Base-by-base conservation (phyloP, 306 rosid genomes). In the Quercus mongolica region DNA sequence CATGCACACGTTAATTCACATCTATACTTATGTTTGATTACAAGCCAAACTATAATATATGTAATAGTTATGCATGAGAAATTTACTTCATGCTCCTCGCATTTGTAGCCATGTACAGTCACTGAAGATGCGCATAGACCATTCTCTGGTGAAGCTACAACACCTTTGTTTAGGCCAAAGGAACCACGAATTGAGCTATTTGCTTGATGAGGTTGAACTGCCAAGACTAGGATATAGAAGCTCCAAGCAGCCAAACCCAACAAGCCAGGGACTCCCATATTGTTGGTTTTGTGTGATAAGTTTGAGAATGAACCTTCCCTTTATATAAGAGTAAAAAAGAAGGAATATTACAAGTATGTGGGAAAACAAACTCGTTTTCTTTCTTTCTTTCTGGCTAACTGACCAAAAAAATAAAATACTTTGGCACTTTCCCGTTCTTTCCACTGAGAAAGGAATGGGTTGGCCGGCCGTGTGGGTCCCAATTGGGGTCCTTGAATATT, bases 71-170 rank as follows among this genome's bases (percentile, higher is more conserved):
- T 73, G 63, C 54, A 44, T 54, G 23, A 0, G 46, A 41, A 41
- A 11, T 78, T 77, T 86, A 90, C 99, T 73, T 87, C 55, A 76
- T 81, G 73, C 85, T 95, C 99, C 26, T 92, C 91, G 83, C 99
- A 95, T 69, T 86, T 74, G 90, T 95, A 95, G 84, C 99, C 98
- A 52, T 92, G 76, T 51, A 77, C 21, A 25, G 69, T 57, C 33
- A 92, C 91, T 18, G 88, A 76, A 58, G 98, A 78, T 8, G 88
- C 82, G 73, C 99, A 95, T 56, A 95, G 83, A 10, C 99, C 98
- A 51, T 56, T n/a, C 3, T 21, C 13, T 1, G 75, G 19, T 8
- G 94, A 67, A 54, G 44, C 55, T 18, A 1, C 72, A 26, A 58
- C 68, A 21, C 17, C 54, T 41, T 52, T 56, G 49, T 56, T 78